These are phyloP conservation scores for Puccinia coronata DNA, from an alignment of 1,284 basidiomycete species.

Conservation along the genomic window DNA sequence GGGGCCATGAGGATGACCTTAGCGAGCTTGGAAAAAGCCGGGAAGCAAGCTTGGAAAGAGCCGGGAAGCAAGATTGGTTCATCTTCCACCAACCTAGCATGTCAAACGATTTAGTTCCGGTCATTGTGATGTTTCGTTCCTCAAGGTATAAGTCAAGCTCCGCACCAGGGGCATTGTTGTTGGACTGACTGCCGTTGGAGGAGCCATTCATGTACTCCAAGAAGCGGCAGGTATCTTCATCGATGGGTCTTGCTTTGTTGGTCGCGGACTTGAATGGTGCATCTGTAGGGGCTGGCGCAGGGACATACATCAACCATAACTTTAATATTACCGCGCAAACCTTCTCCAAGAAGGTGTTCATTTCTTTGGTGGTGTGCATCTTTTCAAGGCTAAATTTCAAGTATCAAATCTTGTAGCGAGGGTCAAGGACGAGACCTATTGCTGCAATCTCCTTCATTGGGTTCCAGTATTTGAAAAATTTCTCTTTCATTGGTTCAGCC, in stretches of 20 bases:
- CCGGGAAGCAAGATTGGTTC: not conserved
- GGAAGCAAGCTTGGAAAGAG: not conserved
- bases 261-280: too few species aligned
- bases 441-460: too few species aligned
- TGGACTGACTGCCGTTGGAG: not conserved
- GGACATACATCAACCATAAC: too few species aligned
- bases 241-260: not conserved
- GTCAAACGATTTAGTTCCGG: not conserved
- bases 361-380: too few species aligned
- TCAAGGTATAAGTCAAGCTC: conserved; percentile 1
- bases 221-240: not conserved
- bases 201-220: not conserved
- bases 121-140: not conserved
- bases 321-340: too few species aligned
- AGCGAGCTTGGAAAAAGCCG: not conserved
- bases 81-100: not conserved
- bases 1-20: not conserved
- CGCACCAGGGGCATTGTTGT: not conserved
- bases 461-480: too few species aligned
- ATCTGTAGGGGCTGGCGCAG: too few species aligned
- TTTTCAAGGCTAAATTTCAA: not conserved
- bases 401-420: not conserved
- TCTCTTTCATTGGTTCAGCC: too few species aligned
- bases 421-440: not conserved
- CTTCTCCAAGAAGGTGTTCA: too few species aligned